These are phyloP conservation scores for Sphaerulina musiva DNA, from an alignment of 2,329 filamentous ascomycete species.

Conservation along the genomic window DNA sequence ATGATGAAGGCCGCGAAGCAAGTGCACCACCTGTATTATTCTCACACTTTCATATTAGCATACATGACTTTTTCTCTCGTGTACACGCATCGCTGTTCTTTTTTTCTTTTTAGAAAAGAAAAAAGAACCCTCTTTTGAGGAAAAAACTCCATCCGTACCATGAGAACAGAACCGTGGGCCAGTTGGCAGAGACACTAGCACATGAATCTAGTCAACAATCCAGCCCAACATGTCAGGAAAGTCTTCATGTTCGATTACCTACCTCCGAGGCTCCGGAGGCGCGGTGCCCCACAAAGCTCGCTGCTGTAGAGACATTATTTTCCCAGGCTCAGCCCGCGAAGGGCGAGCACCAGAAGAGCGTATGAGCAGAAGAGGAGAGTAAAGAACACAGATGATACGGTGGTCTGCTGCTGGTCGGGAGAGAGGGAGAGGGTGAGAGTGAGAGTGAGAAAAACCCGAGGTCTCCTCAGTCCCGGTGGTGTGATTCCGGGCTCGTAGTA, in stretches of 20 bases:
- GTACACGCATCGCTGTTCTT: no score
- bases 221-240: no score
- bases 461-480: neutral
- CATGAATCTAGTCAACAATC: no score
- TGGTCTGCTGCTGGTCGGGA: neutral
- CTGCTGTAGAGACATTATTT: conserved; percentile 12
- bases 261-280: conserved; percentile 46
- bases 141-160: conserved; percentile 56
- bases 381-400: no score
- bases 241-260: no score
- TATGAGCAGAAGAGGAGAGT: neutral
- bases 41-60: no score
- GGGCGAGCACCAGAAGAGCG: conserved; percentile 14
- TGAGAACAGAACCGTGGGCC: conserved; percentile 87
- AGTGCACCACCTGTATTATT: conserved; percentile 53
- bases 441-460: neutral
- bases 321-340: conserved; percentile 11
- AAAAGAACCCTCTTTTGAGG: no score
- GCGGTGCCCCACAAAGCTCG: conserved; percentile 40
- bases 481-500: neutral
- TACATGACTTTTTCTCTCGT: no score
- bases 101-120: no score
- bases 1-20: conserved; percentile 65
- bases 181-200: conserved; percentile 50
- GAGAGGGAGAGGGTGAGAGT: neutral